These are phyloP conservation scores for Rhizopogon vinicolor DNA, from an alignment of 768 basidiomycete species.

Conservation along the genomic window DNA sequence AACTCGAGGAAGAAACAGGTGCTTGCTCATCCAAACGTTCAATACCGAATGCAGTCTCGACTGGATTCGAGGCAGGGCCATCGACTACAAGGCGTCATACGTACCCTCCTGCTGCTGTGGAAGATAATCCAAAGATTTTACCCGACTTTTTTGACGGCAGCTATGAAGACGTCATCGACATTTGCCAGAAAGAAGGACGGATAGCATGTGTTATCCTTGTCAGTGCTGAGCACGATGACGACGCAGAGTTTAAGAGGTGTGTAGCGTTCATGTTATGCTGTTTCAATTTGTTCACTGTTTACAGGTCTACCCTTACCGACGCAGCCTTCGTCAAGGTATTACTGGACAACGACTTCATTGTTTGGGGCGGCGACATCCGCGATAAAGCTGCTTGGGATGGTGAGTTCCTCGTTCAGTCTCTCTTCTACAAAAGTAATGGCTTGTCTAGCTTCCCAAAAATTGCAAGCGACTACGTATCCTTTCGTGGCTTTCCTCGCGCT, in stretches of 20 bases:
- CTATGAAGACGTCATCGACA: conserved; percentile 75
- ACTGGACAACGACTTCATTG: conserved; percentile 67
- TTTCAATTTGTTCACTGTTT: not conserved
- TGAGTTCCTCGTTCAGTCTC: conserved; percentile 17
- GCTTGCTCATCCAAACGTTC: conserved; percentile 53
- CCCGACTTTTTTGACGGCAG: conserved; percentile 79
- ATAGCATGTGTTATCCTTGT: conserved; percentile 81
- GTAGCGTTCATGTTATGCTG: not conserved
- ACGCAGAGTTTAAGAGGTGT: conserved; percentile 80
- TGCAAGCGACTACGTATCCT: conserved; percentile 88
- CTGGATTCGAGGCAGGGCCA: conserved; percentile 38
- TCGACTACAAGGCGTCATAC: conserved; percentile 34
- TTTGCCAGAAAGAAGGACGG: conserved; percentile 65
- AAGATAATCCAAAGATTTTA: conserved; percentile 44
- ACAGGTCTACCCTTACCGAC: conserved; percentile 73
- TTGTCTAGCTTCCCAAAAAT: conserved; percentile 52
- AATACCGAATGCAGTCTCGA: conserved; percentile 29
- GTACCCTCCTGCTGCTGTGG: conserved; percentile 21
- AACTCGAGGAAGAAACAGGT: conserved; percentile 83
- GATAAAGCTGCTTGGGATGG: conserved; percentile 80
- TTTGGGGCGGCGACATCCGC: conserved; percentile 92
- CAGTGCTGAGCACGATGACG: conserved; percentile 89
- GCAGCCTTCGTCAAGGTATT: conserved; percentile 62
- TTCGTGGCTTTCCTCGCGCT: conserved; percentile 90
- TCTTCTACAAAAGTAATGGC: conserved; percentile 7